Percentiles rank a stretch among this genome's conserved stretches.
phyloP scores from a whole-genome alignment of 768 basidiomycete species.

The Lyophyllum shimeji region DNA sequence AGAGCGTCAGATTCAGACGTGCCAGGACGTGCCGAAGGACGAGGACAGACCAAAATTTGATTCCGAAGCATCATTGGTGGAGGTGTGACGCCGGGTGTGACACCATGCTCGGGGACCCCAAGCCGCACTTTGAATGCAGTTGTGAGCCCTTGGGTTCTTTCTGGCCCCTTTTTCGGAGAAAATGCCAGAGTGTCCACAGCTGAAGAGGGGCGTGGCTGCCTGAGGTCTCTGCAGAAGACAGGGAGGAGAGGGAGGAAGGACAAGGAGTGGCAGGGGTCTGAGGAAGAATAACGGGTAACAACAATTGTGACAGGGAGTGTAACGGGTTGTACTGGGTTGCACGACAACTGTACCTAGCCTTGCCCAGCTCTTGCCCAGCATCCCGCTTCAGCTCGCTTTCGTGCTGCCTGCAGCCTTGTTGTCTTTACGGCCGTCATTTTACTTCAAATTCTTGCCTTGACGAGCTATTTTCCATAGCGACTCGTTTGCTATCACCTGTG shows the following conservation, averaged over 20 bases:
- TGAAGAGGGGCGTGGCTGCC: background rate
- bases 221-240: background rate
- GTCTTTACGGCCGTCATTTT: background rate
- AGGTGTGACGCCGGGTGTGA: background rate
- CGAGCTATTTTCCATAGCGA: constrained; percentile 24
- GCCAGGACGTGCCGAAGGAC: background rate
- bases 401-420: constrained; percentile 10
- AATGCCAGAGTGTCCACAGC: background rate
- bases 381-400: constrained; percentile 3
- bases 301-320: constrained; percentile 2
- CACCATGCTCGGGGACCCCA: background rate
- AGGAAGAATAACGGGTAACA: constrained; percentile 5
- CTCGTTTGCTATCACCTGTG: constrained; percentile 33
- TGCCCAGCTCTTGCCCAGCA: constrained; percentile 2
- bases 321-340: constrained; percentile 9
- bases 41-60: background rate
- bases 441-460: constrained; percentile 5
- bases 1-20: background rate
- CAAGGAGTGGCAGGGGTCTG: constrained; percentile 7
- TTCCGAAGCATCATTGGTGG: background rate
- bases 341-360: background rate
- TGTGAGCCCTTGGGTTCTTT: background rate
- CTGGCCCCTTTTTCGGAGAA: background rate
- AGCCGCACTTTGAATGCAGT: background rate
- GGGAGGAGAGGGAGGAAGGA: background rate